Evolutionary conservation across 176 grass and related monocot genomes (phyloP), one percentile per base, ranked within the genome.

Genomic region (bread wheat (Triticum aestivum)): DNA sequence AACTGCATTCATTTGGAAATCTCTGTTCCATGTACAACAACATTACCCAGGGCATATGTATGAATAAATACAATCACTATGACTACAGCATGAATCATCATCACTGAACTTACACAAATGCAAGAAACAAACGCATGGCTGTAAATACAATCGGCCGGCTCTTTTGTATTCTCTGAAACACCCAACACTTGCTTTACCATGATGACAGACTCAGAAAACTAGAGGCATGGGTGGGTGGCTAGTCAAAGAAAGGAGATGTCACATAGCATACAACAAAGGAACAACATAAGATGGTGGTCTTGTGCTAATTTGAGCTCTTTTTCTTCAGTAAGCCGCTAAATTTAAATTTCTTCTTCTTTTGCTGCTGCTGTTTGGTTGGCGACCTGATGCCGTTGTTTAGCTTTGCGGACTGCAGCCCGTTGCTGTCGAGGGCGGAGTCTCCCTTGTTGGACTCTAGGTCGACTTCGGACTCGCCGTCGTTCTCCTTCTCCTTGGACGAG

Each of bases 251-350:
- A 80, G 70, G 78, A 85, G 69, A 87, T 81, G 61, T 80, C 85
- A 81, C 82, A 84, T 80, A 49, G 54, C 63, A 88, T 69, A 81
- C 69, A 78, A 81, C 47, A 80, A 79, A 37, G 27, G 76, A 84
- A 88, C 51, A 61, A 70, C 63, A 81, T 54, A 20, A 81, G 77
- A 77, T 56, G 18, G 5, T 18, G 39, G 26, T 54, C 82, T 87
- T 77, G 51, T 82, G 85, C 88, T 94, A 95, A 77, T 88, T 87
- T 86, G 86, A 78, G 39, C 66, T 90, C 86, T 91, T 98, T 79
- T 98, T 98, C 86, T 90, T 98, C 78, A 98, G 82, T 82, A 98
- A 86, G 75, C 93, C 92, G 69, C 93, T 79, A 51, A 98, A 93
- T 84, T 95, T 93, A 32, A 75, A 75, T 79, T 94, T 93, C 75